Base-by-base conservation (phyloP, 2,329 filamentous ascomycete genomes). In the Pestalotiopsis sp. region DNA sequence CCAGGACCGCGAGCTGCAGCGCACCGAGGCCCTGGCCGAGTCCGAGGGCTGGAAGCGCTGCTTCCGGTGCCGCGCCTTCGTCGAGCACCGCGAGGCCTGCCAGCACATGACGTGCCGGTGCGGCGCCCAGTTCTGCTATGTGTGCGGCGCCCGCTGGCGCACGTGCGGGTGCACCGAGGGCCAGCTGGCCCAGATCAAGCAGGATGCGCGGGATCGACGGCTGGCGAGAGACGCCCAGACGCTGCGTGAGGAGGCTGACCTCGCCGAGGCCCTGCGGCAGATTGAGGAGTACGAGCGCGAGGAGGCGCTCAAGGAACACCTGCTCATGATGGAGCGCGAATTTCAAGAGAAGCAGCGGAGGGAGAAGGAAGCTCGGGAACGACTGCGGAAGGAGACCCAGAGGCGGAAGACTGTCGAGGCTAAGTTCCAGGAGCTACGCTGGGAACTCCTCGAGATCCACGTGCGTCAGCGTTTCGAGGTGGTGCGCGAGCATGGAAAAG, bases 71-170 rank as follows among this genome's bases (percentile, higher is more conserved):
- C 83, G 85, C 63, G 87, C 90, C 6, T 84, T 93, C 74, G 92
- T 97, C 36, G 93, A 97, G 80, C 88, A 95, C 69, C 88, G 88
- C 70, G 89, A 91, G 73, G 93, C 92, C 4, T 97, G 93, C 79
- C 92, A 94, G 79, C 93, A 96, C 68, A 97, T 97, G 90, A 95
- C 90, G 4, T 97, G 93, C 73, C 89, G 91, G 49, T 97, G 94
- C 78, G 91, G 89, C 49, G 91, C 91, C 9, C 85, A 96, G 75
- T 97, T 97, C 79, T 97, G 94, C 83, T 96, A 95, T 81, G 87
- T 95, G 2, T 97, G 93, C 78, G 90, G 89, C 4, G 78, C 81
- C 27, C 86, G 84, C 67, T 97, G 93, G 94, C 88, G 90, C 73
- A 92, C 90, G 0, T 96, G 93, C 76, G 80, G 80, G 2, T 96